A percentile compares a stretch with the other conserved stretches of the same genome.
phyloP scores from a whole-genome alignment of 352 stramenopile species.

The Phytopythium litorale region DNA sequence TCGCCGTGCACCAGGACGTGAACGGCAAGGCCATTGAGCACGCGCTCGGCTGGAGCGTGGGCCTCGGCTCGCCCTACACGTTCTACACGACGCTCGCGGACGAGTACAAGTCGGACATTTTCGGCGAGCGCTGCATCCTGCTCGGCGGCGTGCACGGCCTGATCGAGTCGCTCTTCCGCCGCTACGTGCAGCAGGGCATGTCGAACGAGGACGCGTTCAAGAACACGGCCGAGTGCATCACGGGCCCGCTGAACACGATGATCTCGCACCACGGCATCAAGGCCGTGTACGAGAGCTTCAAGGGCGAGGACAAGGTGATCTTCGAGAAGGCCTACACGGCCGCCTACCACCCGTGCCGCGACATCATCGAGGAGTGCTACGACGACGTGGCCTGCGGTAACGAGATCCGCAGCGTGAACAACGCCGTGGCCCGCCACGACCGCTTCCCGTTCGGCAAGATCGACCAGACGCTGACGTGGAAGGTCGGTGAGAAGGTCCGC shows the following conservation, averaged over 20 bases:
- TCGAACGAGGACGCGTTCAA: conserved; percentile 94
- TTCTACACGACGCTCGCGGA: conserved; percentile 96
- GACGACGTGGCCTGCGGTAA: conserved; percentile 97
- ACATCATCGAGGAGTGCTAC: conserved; percentile 99
- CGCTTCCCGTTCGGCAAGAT: conserved; percentile 98
- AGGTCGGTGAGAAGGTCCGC: conserved; percentile 96
- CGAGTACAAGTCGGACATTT: conserved; percentile 99
- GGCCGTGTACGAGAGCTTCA: conserved; percentile 94
- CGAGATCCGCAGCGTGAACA: conserved; percentile 98
- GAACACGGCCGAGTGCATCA: conserved; percentile 96
- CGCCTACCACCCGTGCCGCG: conserved; percentile 94
- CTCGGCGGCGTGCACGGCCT: conserved; percentile 97
- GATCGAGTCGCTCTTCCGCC: conserved; percentile 96
- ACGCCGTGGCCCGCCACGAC: conserved; percentile 92
- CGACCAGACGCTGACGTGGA: conserved; percentile 96
- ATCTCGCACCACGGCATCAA: conserved; percentile 98
- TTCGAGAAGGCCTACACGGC: conserved; percentile 95
- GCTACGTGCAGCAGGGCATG: conserved; percentile 95
- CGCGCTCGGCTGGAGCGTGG: conserved; percentile 96
- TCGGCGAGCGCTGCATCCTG: conserved; percentile 96
- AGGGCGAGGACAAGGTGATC: conserved; percentile 90
- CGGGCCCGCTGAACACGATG: conserved; percentile 95
- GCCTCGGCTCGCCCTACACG: conserved; percentile 95
- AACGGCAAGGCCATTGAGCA: conserved; percentile 93
- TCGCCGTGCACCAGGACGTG: conserved; percentile 95